These are phyloP conservation scores for Trichoderma aggressivum DNA, from an alignment of 2,329 filamentous ascomycete species.

Conservation along the genomic window DNA sequence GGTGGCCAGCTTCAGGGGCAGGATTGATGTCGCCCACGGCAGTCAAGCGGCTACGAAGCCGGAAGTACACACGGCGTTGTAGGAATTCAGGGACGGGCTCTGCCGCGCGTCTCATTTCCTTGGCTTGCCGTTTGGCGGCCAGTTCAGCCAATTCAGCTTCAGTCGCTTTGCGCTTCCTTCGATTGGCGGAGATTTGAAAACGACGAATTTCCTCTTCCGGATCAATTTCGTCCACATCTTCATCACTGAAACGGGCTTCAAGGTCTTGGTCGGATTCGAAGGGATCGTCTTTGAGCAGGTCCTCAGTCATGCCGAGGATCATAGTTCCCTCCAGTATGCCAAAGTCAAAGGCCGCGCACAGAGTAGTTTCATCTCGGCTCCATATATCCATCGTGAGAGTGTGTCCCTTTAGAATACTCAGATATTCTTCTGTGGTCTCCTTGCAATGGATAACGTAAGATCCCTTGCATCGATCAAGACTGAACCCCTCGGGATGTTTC, in stretches of 20 bases:
- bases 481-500: neutral
- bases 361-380: neutral
- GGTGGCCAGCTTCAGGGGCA: neutral
- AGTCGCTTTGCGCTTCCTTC: neutral
- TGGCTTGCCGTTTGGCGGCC: too few relatives aligned
- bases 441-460: neutral
- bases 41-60: neutral
- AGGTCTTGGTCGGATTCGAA: neutral
- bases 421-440: neutral
- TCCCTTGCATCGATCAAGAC: neutral
- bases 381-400: neutral
- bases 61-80: neutral
- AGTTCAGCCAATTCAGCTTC: neutral
- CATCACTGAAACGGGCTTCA: neutral
- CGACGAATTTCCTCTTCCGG: neutral
- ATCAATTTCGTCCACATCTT: neutral
- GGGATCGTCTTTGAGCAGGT: neutral
- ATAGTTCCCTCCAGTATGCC: neutral
- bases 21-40: neutral
- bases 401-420: neutral
- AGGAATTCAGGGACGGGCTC: too few relatives aligned
- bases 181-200: neutral
- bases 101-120: too few relatives aligned
- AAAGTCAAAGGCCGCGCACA: neutral
- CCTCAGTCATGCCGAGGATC: neutral